phyloP scores from a whole-genome alignment of 2,329 filamentous ascomycete genomes.

The Hymenoscyphus scutula region DNA sequence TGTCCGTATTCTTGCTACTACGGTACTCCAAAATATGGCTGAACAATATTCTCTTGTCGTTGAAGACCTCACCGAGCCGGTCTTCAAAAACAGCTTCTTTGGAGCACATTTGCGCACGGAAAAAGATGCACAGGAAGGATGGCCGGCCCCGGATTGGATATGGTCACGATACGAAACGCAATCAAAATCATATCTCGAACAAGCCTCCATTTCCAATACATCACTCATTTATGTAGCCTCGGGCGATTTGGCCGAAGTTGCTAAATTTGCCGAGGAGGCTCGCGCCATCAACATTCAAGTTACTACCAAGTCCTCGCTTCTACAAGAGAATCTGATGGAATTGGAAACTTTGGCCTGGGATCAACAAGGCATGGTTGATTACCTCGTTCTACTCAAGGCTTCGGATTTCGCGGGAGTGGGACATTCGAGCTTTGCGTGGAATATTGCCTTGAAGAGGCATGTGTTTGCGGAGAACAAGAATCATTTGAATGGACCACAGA shows the following conservation, averaged over 20 bases:
- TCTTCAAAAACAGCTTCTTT: conserved; percentile 21
- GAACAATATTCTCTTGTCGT: conserved; percentile 12
- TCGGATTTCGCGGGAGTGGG: conserved; percentile 43
- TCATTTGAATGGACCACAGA: conserved; percentile 19
- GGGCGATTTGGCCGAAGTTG: conserved; percentile 40
- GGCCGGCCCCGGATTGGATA: conserved; percentile 23
- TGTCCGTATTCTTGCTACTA: conserved; percentile 26
- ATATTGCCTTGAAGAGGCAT: conserved; percentile 40
- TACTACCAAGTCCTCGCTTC: conserved; percentile 42
- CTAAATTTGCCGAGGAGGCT: conserved; percentile 39
- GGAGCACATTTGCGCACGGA: conserved; percentile 31
- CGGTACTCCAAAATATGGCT: conserved; percentile 16
- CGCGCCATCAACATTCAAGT: conserved; percentile 39
- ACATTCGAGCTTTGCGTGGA: conserved; percentile 47
- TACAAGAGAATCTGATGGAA: conserved; percentile 37
- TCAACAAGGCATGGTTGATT: conserved; percentile 49
- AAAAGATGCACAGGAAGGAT: conserved; percentile 26
- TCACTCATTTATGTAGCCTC: conserved; percentile 44
- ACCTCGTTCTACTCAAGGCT: conserved; percentile 46
- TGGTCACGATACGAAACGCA: conserved; percentile 33
- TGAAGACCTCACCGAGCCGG: conserved; percentile 8
- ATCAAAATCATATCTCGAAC: conserved; percentile 37
- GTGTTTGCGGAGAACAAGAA: conserved; percentile 4
- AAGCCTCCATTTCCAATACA: conserved; percentile 32
- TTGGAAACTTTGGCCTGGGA: conserved; percentile 43